These are phyloP conservation scores for Globisporangium irregulare DNA, from an alignment of 352 stramenopile species.

Conservation along the genomic window DNA sequence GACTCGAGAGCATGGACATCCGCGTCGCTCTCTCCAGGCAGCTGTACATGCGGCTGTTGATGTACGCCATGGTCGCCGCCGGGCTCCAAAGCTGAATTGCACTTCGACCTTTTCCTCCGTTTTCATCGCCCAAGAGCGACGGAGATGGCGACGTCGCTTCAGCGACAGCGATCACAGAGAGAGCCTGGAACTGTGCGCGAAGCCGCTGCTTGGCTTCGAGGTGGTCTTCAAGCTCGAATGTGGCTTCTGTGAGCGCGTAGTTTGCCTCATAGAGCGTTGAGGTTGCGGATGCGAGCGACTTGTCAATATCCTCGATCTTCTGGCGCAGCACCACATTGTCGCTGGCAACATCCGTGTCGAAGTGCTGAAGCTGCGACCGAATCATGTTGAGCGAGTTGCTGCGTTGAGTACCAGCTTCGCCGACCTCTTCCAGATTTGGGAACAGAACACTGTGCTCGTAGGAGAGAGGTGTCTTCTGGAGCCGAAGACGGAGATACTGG, in stretches of 20 bases:
- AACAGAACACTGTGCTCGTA: slow-evolving; percentile 71
- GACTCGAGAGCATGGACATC: slow-evolving; percentile 20
- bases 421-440: slow-evolving; percentile 43
- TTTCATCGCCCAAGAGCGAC: slow-evolving; percentile 19
- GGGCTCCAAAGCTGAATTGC: slow-evolving; percentile 31
- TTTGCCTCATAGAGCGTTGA: slow-evolving; percentile 46
- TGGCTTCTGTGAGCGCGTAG: slow-evolving; percentile 61
- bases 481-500: slow-evolving; percentile 70
- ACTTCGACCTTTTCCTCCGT: not conserved
- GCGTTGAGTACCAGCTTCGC: slow-evolving; percentile 24
- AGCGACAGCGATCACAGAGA: slow-evolving; percentile 40
- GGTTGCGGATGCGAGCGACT: slow-evolving; percentile 47
- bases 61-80: slow-evolving; percentile 38
- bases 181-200: slow-evolving; percentile 41
- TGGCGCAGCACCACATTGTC: slow-evolving; percentile 66
- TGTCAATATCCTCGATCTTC: slow-evolving; percentile 77
- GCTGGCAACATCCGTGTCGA: slow-evolving; percentile 65
- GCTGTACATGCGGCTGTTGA: slow-evolving; percentile 55
- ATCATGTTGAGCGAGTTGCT: slow-evolving; percentile 51
- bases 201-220: slow-evolving; percentile 38
- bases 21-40: slow-evolving; percentile 56
- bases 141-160: slow-evolving; percentile 40
- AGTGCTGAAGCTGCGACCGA: slow-evolving; percentile 50
- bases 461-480: slow-evolving; percentile 59
- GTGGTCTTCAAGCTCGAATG: slow-evolving; percentile 64